Base-by-base conservation (phyloP, 495 filamentous ascomycete species). In the Diplogelasinospora grovesii region DNA sequence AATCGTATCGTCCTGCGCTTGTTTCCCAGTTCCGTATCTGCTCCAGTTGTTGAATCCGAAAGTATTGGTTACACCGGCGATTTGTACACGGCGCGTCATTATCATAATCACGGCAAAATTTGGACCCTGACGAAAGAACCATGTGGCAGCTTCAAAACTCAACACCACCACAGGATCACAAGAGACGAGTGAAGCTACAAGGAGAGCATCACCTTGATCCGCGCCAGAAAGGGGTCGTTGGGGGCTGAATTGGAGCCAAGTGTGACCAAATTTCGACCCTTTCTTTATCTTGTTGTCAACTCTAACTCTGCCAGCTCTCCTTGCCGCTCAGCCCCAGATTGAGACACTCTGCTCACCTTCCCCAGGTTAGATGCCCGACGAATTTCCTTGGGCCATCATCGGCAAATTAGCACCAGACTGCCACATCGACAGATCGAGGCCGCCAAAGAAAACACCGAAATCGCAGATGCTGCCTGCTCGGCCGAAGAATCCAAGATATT, bases 101-200 rank as follows among this genome's bases (percentile, higher is more conserved):
- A n/a, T n/a, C n/a, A n/a, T n/a, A n/a, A n/a, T n/a, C n/a, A n/a
- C n/a, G n/a, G n/a, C n/a, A n/a, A n/a, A n/a, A n/a, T n/a, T n/a
- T n/a, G n/a, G n/a, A n/a, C n/a, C n/a, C n/a, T n/a, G n/a, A n/a
- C n/a, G 38, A 41, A 39, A 37, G 41, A 42, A 39, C 27, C 39
- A 45, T 49, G 47, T 39, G 41, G 34, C 28, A 52, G 38, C 14
- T 9, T 29, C 50, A 41, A 46, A 43, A 32, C 36, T 45, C 37
- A 30, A 29, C 38, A 13, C 46, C 35, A 16, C 39, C 28, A 21
- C 28, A 24, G 43, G 38, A 41, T 39, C 41, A 32, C 39, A 33
- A 42, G 6, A 44, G 8, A 26, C 28, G 45, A 41, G 48, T 44
- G 45, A 45, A 38, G 26, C 41, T 39, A 33, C 40, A 43, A 22